These are phyloP conservation scores for Naegleria fowleri DNA, from an alignment of 208 protist species.

Conservation along the genomic window DNA sequence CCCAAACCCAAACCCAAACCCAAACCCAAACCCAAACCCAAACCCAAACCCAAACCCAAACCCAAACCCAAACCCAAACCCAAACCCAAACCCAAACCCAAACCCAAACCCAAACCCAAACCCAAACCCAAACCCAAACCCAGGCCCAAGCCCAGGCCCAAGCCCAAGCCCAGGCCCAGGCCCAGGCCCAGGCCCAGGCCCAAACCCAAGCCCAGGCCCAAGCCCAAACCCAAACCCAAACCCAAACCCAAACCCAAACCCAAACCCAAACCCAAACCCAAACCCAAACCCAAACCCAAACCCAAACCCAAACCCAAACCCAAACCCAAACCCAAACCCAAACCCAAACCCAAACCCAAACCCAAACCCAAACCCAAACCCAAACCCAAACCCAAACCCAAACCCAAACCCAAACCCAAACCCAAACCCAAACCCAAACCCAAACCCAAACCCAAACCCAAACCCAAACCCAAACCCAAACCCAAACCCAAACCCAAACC, in stretches of 20 bases:
- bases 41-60: slow-evolving; percentile 1
- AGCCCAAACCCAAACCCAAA: slow-evolving; percentile 16
- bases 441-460: slow-evolving; percentile 2
- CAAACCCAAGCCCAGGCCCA: slow-evolving; percentile 10
- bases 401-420: slow-evolving; percentile 12
- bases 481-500: slow-evolving; percentile 2
- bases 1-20: neutral
- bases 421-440: slow-evolving; percentile 17
- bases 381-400: slow-evolving; percentile 17
- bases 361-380: no score
- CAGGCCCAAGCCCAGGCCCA: slow-evolving; percentile 6
- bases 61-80: neutral
- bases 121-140: neutral
- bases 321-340: slow-evolving; percentile 7
- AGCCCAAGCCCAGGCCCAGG: slow-evolving; percentile 16
- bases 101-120: slow-evolving; percentile 1
- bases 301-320: slow-evolving; percentile 10
- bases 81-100: neutral
- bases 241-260: slow-evolving; percentile 13
- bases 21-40: slow-evolving; percentile 18
- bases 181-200: slow-evolving; percentile 13
- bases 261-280: slow-evolving; percentile 18
- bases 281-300: slow-evolving; percentile 15
- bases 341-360: slow-evolving; percentile 4
- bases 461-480: slow-evolving; percentile 12